Percentiles rank a stretch among this genome's conserved stretches.
Evolutionary conservation across 495 filamentous ascomycete species (phyloP).

Genomic region (Diplogelasinospora grovesii): DNA sequence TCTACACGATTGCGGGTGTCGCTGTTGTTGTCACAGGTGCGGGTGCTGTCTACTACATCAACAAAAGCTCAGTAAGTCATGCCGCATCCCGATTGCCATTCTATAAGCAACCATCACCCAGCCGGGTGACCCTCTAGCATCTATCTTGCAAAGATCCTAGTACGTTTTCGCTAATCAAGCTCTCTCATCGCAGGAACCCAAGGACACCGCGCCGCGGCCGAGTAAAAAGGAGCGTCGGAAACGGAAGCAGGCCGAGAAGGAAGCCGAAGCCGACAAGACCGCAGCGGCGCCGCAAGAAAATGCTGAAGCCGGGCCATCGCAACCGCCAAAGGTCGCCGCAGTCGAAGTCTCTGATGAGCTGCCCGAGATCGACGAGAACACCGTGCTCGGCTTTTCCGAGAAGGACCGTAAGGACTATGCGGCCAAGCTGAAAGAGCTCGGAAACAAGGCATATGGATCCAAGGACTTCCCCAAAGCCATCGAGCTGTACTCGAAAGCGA

Average conservation of each 20-base stretch:
- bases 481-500: conserved; percentile 87
- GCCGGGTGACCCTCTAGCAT: too few relatives aligned
- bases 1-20: conserved; percentile 92
- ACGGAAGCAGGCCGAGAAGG: conserved; percentile 65
- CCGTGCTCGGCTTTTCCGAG: conserved; percentile 60
- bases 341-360: conserved; percentile 70
- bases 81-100: not conserved
- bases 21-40: conserved; percentile 85
- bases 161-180: not conserved
- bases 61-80: conserved; percentile 36
- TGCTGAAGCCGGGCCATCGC: conserved; percentile 26
- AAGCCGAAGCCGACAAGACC: conserved; percentile 36
- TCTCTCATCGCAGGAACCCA: conserved; percentile 14
- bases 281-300: conserved; percentile 14
- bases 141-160: too few relatives aligned
- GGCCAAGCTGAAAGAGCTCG: conserved; percentile 83
- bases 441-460: conserved; percentile 90
- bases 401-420: conserved; percentile 79
- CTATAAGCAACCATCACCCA: not conserved
- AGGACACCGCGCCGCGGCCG: conserved; percentile 31
- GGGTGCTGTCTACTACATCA: conserved; percentile 85
- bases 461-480: conserved; percentile 92
- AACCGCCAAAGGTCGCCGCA: conserved; percentile 38
- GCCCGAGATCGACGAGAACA: conserved; percentile 76
- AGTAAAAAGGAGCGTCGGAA: conserved; percentile 55